A percentile compares a stretch with the other conserved stretches of the same genome.
These are phyloP conservation scores for Berberis thunbergii DNA, from an alignment of 164 flowering plant species.

Conservation along the genomic window DNA sequence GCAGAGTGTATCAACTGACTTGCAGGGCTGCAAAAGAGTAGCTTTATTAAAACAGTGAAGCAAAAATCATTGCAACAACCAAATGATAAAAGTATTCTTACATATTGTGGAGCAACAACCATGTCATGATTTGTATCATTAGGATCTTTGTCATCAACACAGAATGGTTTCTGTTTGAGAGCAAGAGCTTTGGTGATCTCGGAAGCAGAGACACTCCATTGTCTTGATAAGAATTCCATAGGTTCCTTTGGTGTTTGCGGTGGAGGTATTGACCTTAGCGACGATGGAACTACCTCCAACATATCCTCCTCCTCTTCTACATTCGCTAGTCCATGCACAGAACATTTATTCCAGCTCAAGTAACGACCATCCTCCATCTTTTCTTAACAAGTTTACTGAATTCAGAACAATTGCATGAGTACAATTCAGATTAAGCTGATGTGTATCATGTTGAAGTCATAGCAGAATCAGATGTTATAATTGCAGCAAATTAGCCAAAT, in stretches of 20 bases:
- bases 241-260: slow-evolving; percentile 89
- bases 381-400: neutral
- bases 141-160: slow-evolving; percentile 16
- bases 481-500: no score
- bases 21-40: slow-evolving; percentile 18
- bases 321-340: slow-evolving; percentile 18
- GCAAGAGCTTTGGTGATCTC: slow-evolving; percentile 78
- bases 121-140: slow-evolving; percentile 17
- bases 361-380: slow-evolving; percentile 26
- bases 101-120: slow-evolving; percentile 22
- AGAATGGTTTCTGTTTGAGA: slow-evolving; percentile 34
- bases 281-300: slow-evolving; percentile 7
- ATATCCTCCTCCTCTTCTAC: slow-evolving; percentile 32
- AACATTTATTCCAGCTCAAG: slow-evolving; percentile 20
- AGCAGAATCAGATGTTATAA: no score
- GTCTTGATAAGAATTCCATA: slow-evolving; percentile 85
- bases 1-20: slow-evolving; percentile 8
- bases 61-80: no score
- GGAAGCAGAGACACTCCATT: slow-evolving; percentile 85
- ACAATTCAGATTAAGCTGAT: neutral
- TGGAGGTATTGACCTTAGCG: slow-evolving; percentile 43
- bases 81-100: slow-evolving; percentile 16
- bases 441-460: no score
- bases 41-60: neutral
- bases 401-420: neutral